Conservation (phyloP, 225 moss, liverwort and hornwort species). For the Thuidium tamariscinum region DNA sequence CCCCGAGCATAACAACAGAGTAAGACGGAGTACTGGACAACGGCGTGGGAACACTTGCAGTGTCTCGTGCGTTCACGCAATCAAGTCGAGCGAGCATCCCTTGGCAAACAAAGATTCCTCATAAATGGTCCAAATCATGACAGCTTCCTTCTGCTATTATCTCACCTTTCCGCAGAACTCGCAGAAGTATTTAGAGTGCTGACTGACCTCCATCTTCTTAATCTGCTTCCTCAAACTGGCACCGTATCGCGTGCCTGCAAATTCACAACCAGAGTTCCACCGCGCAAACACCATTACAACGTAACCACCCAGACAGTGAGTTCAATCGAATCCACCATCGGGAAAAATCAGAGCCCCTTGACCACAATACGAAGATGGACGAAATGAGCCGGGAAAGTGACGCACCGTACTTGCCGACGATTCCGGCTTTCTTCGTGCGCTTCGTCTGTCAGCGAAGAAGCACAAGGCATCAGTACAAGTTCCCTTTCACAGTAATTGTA, state of each 20-base stretch:
- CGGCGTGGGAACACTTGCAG: background rate
- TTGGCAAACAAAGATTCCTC: background rate
- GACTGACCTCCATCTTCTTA: conserved; percentile 59
- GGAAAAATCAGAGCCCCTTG: background rate
- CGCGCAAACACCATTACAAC: background rate
- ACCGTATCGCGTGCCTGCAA: conserved; percentile 62
- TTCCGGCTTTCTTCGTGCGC: conserved; percentile 81
- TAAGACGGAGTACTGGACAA: background rate
- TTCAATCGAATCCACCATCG: background rate
- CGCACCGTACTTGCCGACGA: conserved; percentile 74
- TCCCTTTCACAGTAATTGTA: background rate
- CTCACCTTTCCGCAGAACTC: conserved; percentile 73
- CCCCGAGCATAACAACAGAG: background rate
- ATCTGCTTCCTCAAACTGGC: conserved; percentile 84
- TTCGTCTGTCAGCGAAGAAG: conserved; percentile 38
- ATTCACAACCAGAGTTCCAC: background rate
- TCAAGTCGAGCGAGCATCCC: background rate
- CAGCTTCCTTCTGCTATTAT: background rate
- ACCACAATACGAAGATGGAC: background rate
- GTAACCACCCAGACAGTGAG: background rate
- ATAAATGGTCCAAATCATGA: background rate
- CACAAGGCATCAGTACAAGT: background rate
- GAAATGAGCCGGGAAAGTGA: background rate
- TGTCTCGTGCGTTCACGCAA: background rate
- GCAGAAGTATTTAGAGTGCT: conserved; percentile 72